These are phyloP conservation scores for Populus pruinosa DNA, from an alignment of 345 rosid genomes.

Conservation along the genomic window DNA sequence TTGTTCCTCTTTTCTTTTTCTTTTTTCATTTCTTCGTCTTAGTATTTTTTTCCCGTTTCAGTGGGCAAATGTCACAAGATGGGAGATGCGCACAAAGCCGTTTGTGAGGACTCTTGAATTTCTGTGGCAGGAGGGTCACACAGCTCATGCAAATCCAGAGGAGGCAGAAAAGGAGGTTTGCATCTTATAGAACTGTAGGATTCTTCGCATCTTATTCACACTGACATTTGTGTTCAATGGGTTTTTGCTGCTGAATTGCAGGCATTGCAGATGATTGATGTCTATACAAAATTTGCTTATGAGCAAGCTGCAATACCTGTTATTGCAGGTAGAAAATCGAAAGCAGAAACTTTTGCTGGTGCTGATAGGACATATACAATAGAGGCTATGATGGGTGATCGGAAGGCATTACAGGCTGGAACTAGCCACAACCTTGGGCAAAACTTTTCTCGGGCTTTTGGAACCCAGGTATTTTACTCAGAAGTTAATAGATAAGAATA, in stretches of 20 bases:
- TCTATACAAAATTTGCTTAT: conserved; percentile 81
- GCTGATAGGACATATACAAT: conserved; percentile 83
- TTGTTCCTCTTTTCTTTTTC: neutral
- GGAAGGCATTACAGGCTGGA: conserved; percentile 90
- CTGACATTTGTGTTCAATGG: conserved; percentile 16
- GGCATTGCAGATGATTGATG: conserved; percentile 85
- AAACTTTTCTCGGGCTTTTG: conserved; percentile 87
- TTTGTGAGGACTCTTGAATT: conserved; percentile 94
- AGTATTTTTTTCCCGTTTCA: conserved; percentile 9
- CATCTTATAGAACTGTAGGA: conserved; percentile 14
- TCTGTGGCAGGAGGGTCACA: conserved; percentile 98
- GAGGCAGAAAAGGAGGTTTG: conserved; percentile 94
- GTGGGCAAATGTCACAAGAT: conserved; percentile 98
- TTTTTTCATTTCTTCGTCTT: neutral
- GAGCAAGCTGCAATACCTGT: conserved; percentile 97
- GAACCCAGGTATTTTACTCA: conserved; percentile 57
- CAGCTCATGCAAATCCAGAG: conserved; percentile 81
- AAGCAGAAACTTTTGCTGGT: conserved; percentile 87
- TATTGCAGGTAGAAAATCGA: conserved; percentile 85
- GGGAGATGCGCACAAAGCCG: conserved; percentile 95
- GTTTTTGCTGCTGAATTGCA: conserved; percentile 42
- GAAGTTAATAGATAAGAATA: neutral
- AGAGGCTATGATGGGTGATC: conserved; percentile 99
- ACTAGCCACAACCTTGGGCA: conserved; percentile 94
- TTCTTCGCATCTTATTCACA: neutral